These are phyloP conservation scores for Deuterostichococcus epilithicus DNA, from an alignment of 139 green algal species.

Conservation along the genomic window DNA sequence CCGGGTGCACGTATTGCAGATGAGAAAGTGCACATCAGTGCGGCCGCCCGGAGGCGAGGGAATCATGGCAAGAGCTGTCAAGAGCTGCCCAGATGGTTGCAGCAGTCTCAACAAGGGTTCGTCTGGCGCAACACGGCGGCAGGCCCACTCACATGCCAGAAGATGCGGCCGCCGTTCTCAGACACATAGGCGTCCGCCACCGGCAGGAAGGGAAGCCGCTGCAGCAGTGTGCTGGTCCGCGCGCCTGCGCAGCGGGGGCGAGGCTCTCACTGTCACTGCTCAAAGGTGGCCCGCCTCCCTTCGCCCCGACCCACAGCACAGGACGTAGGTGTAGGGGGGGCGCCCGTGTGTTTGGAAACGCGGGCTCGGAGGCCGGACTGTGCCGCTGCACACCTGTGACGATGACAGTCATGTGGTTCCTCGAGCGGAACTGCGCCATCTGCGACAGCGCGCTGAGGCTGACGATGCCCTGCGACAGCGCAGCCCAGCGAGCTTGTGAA, in stretches of 20 bases:
- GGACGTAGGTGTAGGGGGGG: too few species aligned
- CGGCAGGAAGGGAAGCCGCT: slow-evolving; percentile 72
- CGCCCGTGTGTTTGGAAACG: background rate
- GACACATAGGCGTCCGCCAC: slow-evolving; percentile 67
- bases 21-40: too few species aligned
- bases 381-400: background rate
- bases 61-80: too few species aligned
- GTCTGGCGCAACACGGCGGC: too few species aligned
- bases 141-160: slow-evolving; percentile 36
- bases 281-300: background rate
- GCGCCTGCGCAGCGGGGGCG: slow-evolving; percentile 48
- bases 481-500: background rate
- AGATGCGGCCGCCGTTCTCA: slow-evolving; percentile 76
- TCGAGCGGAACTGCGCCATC: slow-evolving; percentile 26
- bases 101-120: too few species aligned
- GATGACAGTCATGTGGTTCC: slow-evolving; percentile 35
- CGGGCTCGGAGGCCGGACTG: background rate
- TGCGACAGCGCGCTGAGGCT: slow-evolving; percentile 20
- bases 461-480: slow-evolving; percentile 19
- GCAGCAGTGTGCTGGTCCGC: slow-evolving; percentile 62
- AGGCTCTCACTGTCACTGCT: background rate
- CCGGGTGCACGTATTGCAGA: too few species aligned
- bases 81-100: too few species aligned
- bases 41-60: too few species aligned
- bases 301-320: background rate